Conservation (phyloP, 192 early-diverging fungal genomes). For the Mortierella claussenii region DNA sequence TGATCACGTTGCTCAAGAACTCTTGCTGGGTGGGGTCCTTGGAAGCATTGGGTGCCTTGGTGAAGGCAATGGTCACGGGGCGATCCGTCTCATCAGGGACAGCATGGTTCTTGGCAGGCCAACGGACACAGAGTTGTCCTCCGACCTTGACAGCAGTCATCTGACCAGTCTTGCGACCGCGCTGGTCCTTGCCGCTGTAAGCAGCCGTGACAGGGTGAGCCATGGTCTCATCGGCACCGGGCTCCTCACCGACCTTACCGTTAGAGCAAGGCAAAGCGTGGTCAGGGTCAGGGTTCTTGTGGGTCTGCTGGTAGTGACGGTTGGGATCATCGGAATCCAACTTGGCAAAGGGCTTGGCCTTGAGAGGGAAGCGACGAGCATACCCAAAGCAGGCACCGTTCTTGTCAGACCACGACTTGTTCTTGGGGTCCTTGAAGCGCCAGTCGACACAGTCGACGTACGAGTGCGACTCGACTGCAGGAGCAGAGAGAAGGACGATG, state of each 20-base stretch:
- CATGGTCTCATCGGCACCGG: slow-evolving; percentile 47
- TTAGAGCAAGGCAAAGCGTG: slow-evolving; percentile 35
- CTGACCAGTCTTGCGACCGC: slow-evolving; percentile 28
- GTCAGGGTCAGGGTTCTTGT: slow-evolving; percentile 24
- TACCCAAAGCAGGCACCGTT: slow-evolving; percentile 40
- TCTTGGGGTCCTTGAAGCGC: slow-evolving; percentile 43
- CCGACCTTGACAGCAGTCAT: slow-evolving; percentile 25
- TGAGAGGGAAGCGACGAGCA: slow-evolving; percentile 47
- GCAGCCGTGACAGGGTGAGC: slow-evolving; percentile 18
- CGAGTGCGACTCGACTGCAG: slow-evolving; percentile 35
- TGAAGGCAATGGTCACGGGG: slow-evolving; percentile 35
- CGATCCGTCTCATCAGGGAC: slow-evolving; percentile 29
- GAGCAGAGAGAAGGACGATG: slow-evolving; percentile 25
- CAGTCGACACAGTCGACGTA: slow-evolving; percentile 48
- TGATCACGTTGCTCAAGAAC: slow-evolving; percentile 27
- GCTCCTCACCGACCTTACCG: slow-evolving; percentile 35
- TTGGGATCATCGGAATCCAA: slow-evolving; percentile 48
- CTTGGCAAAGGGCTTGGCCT: slow-evolving; percentile 41
- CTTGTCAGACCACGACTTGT: slow-evolving; percentile 38
- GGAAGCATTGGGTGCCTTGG: slow-evolving; percentile 1
- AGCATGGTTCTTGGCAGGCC: slow-evolving; percentile 55
- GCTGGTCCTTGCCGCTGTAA: slow-evolving; percentile 36
- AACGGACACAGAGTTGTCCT: slow-evolving; percentile 44
- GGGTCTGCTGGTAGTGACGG: slow-evolving; percentile 52
- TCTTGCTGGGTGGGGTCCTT: slow-evolving; percentile 39